Evolutionary conservation across 2,329 filamentous ascomycete species (phyloP).

Genomic region (Ascochyta pisi): DNA sequence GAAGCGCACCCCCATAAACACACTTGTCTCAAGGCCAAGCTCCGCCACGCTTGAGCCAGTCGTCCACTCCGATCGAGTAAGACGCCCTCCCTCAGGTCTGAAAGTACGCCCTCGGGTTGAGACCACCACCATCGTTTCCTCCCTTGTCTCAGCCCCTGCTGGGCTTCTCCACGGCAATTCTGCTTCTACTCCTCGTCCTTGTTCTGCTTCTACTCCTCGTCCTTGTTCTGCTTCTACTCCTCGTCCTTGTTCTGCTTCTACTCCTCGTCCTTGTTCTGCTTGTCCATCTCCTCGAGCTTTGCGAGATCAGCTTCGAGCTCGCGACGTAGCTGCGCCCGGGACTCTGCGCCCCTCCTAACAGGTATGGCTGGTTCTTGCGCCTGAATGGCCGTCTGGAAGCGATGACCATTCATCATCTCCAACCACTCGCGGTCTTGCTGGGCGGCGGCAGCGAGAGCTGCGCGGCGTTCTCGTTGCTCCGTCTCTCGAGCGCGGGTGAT

Average conservation of each 20-base stretch:
- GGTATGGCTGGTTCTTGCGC: neutral
- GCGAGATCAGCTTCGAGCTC: neutral
- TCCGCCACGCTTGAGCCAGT: neutral
- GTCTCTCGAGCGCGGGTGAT: neutral
- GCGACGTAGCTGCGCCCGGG: neutral
- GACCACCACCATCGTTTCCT: neutral
- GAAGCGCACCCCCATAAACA: neutral
- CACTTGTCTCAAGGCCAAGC: neutral
- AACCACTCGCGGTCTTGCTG: neutral
- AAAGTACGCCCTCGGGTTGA: slow-evolving; percentile 8
- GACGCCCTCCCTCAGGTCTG: slow-evolving; percentile 9
- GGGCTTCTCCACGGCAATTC: no score
- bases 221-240: neutral
- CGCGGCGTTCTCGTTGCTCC: neutral
- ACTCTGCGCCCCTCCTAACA: neutral
- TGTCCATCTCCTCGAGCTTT: neutral
- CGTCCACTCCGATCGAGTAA: slow-evolving; percentile 2
- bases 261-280: neutral
- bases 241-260: neutral
- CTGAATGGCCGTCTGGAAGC: neutral
- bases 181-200: neutral
- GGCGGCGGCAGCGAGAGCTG: neutral
- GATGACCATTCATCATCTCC: neutral
- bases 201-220: no score
- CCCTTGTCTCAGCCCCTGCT: neutral